Evolutionary conservation across 768 basidiomycete species (phyloP).

Genomic region (Bullera alba): DNA sequence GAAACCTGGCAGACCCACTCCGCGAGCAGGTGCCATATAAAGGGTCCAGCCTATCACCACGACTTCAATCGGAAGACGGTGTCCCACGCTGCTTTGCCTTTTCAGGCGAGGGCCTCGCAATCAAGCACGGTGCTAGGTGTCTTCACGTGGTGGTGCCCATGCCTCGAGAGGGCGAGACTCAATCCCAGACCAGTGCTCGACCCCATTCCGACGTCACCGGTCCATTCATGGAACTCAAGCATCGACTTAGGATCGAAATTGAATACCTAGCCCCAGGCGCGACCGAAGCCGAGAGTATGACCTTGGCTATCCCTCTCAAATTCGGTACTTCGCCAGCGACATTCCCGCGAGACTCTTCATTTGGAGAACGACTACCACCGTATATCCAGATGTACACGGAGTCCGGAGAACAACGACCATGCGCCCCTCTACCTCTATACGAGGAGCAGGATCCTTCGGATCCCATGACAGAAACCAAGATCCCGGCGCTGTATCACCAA

Average conservation of each 20-base stretch:
- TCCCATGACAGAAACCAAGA: too few species aligned
- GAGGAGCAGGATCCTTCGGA: too few species aligned
- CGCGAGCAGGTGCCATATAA: background rate
- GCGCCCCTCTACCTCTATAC: slow-evolving; percentile 41
- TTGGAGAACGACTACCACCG: slow-evolving; percentile 22
- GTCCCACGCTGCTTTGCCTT: slow-evolving; percentile 40
- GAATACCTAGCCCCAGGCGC: too few species aligned
- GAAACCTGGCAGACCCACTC: slow-evolving; percentile 5
- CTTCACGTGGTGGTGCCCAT: slow-evolving; percentile 43
- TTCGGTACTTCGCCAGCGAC: slow-evolving; percentile 36
- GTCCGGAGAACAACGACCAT: slow-evolving; percentile 35
- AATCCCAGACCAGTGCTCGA: background rate
- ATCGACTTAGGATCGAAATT: slow-evolving; percentile 39
- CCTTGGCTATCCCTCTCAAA: slow-evolving; percentile 38
- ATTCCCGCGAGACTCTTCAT: background rate
- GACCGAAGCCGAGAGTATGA: slow-evolving; percentile 17
- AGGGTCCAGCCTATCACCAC: slow-evolving; percentile 9
- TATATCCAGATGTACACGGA: slow-evolving; percentile 45
- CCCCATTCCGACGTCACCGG: slow-evolving; percentile 36
- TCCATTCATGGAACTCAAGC: slow-evolving; percentile 38
- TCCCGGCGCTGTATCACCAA: too few species aligned
- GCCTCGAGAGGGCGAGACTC: slow-evolving; percentile 13
- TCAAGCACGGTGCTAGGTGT: slow-evolving; percentile 37
- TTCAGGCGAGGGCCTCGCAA: slow-evolving; percentile 31
- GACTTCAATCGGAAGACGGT: slow-evolving; percentile 37